Evolutionary conservation across 2,329 filamentous ascomycete genomes (phyloP), one percentile per base, ranked within the genome.

Genomic region (Aspergillus ruber): DNA sequence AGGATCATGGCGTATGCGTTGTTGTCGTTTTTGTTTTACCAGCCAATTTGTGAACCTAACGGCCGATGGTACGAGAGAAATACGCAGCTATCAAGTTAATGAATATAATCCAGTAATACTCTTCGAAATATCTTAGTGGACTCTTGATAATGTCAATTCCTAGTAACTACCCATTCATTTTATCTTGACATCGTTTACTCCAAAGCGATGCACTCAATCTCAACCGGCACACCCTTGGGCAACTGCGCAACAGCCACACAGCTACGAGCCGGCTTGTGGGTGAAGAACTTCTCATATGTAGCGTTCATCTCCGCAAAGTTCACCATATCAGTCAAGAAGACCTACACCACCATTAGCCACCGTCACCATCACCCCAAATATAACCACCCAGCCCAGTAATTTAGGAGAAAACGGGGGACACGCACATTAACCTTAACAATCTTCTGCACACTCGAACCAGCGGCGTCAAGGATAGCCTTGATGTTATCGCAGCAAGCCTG

Each of bases 241-340:
- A 84, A 70, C 69, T 81, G 73, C 63, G 78, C 74, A 48, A 83
- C 81, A 3, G 81, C 81, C 44, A 84, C 79, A 65, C 81, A 84
- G 67, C 77, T 81, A 44, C 81, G 70, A 17, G 81, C 79, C 15
- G 81, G 81, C 73, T 81, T 82, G 64, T 82, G 79, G 21, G 64
- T 59, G 71, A 88, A 89, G 74, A 82, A 85, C 67, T 84, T 80
- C 62, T 78, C 79, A 62, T 88, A 89, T 43, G 84, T 78, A 58
- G 78, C 77, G 68, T 89, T 90, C 83, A 89, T 88, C 65, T 84
- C 81, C 43, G 80, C 83, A 65, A 97, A 97, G 72, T 93, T 79
- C 54, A 78, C 81, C 91, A 97, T 97, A 71, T 94, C 86, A 44
- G 86, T 85, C 52, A 97, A 74, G 79, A 96, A 97, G 65, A 95